Percentiles rank a stretch among this genome's conserved stretches.
phyloP scores from a whole-genome alignment of 208 protist genomes.

The Trypanosoma caninum region DNA sequence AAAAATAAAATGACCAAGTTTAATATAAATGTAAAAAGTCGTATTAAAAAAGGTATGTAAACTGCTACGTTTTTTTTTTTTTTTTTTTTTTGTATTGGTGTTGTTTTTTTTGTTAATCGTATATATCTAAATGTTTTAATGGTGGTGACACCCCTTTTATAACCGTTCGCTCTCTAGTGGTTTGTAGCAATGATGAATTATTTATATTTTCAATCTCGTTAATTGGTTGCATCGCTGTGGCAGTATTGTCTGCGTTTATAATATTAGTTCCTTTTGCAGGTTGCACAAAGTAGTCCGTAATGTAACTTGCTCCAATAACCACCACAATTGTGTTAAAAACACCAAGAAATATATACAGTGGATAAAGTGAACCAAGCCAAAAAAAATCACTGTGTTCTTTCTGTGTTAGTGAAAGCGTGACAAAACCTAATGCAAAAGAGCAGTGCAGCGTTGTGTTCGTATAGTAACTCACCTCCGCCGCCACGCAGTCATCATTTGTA shows the following conservation, averaged over 20 bases:
- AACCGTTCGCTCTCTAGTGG: neutral
- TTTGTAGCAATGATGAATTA: neutral
- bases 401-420: neutral
- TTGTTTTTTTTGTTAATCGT: neutral
- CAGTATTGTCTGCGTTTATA: neutral
- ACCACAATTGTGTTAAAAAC: slow-evolving; percentile 37
- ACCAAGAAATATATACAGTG: slow-evolving; percentile 32
- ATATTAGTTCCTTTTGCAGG: slow-evolving; percentile 20
- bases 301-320: slow-evolving; percentile 31
- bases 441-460: no score
- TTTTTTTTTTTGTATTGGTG: neutral
- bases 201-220: neutral
- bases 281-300: slow-evolving; percentile 62
- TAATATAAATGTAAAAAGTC: no score
- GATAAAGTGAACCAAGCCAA: neutral
- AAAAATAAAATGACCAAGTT: no score
- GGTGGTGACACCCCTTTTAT: neutral
- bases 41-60: no score
- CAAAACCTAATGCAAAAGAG: neutral
- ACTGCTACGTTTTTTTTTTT: no score
- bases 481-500: slow-evolving; percentile 8
- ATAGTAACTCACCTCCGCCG: slow-evolving; percentile 18
- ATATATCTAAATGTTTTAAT: slow-evolving; percentile 7
- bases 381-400: neutral
- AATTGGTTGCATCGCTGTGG: neutral